Conservation (phyloP, 768 basidiomycete species). For the Krasilnikovozyma curviuscula region DNA sequence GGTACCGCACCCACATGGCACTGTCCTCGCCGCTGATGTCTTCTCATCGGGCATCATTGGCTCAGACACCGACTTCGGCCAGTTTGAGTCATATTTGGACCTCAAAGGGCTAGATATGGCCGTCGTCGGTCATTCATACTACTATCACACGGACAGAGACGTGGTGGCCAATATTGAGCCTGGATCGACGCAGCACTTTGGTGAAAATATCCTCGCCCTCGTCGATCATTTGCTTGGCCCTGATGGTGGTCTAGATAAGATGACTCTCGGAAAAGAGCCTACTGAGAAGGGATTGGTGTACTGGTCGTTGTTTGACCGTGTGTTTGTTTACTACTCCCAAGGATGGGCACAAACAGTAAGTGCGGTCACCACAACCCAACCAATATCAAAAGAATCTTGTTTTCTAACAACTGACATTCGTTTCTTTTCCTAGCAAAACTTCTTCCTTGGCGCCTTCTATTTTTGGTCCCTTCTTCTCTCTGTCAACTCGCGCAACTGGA, state of each 20-base stretch:
- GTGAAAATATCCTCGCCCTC: slow-evolving; percentile 7
- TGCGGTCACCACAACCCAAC: too few species aligned
- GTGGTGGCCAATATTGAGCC: slow-evolving; percentile 2
- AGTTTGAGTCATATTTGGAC: slow-evolving; percentile 7
- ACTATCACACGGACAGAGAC: slow-evolving; percentile 9
- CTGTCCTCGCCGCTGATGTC: slow-evolving; percentile 8
- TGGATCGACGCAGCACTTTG: slow-evolving; percentile 11
- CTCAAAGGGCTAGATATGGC: slow-evolving; percentile 7
- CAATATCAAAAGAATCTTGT: too few species aligned
- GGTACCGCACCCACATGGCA: slow-evolving; percentile 8
- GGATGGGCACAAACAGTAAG: too few species aligned
- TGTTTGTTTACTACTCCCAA: too few species aligned
- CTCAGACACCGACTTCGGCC: neutral
- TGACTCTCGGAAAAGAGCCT: too few species aligned
- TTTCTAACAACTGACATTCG: too few species aligned
- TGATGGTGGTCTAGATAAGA: neutral
- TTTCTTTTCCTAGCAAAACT: too few species aligned
- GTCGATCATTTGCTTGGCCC: slow-evolving; percentile 3
- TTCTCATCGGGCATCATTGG: slow-evolving; percentile 11
- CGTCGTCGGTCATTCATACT: slow-evolving; percentile 7
- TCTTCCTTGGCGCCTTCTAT: too few species aligned
- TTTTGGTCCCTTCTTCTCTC: too few species aligned
- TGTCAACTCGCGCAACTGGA: neutral
- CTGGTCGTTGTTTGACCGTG: too few species aligned
- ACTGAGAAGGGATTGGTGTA: too few species aligned